Percentiles rank a stretch among this genome's conserved stretches.
These are phyloP conservation scores for Cystobasidium ongulense DNA, from an alignment of 768 basidiomycete genomes.

Conservation along the genomic window DNA sequence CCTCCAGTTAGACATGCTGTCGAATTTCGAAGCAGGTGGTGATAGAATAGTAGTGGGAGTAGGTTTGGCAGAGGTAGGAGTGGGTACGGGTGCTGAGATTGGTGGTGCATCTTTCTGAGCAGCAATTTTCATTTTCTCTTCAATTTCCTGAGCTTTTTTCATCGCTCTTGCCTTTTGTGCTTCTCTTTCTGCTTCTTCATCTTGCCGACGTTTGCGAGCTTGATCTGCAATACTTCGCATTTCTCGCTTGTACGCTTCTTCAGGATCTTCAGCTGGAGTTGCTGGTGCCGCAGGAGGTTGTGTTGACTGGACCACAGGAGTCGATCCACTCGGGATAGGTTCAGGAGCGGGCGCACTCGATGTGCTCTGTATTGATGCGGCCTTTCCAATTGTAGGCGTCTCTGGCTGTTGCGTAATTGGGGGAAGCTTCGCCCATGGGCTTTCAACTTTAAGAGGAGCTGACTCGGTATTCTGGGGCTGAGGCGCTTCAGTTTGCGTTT, in stretches of 20 bases:
- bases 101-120: background rate
- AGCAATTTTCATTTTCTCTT: constrained; percentile 36
- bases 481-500: background rate
- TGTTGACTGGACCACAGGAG: constrained; percentile 34
- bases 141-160: constrained; percentile 55
- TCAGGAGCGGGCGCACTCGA: background rate
- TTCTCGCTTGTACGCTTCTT: constrained; percentile 41
- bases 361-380: too few species aligned
- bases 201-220: constrained; percentile 66
- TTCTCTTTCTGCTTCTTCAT: constrained; percentile 75
- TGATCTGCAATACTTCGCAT: constrained; percentile 81
- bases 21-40: background rate
- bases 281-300: constrained; percentile 48
- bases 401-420: background rate
- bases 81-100: background rate
- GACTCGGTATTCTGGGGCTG: background rate
- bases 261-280: constrained; percentile 31
- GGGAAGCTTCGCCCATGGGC: constrained; percentile 11
- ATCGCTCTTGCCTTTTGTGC: constrained; percentile 70
- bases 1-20: background rate
- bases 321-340: background rate
- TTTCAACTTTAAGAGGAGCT: background rate
- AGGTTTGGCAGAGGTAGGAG: background rate
- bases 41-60: background rate
- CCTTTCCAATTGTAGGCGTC: background rate